A percentile compares a stretch with the other conserved stretches of the same genome.
These are phyloP conservation scores for Metschnikowia lachancei DNA, from an alignment of 805 yeast genomes.

Conservation along the genomic window DNA sequence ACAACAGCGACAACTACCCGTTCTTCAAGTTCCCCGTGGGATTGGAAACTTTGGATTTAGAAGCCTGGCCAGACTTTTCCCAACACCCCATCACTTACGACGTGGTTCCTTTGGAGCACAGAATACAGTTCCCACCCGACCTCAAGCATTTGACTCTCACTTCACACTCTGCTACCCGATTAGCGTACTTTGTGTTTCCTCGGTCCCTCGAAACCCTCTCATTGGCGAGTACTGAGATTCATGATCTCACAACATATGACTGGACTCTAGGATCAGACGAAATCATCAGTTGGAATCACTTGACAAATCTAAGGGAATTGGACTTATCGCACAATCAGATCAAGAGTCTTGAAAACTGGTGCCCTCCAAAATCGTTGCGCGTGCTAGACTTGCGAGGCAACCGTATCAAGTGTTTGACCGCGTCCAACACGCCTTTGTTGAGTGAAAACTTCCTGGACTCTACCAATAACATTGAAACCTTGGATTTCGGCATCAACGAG, in stretches of 20 bases:
- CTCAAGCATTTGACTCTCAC: conserved; percentile 24
- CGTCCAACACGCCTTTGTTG: conserved; percentile 15
- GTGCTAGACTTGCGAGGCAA: conserved; percentile 16
- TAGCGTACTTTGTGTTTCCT: conserved; percentile 27
- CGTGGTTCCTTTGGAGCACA: conserved; percentile 7
- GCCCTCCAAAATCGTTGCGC: conserved; percentile 17
- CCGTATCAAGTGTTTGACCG: conserved; percentile 12
- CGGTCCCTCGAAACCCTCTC: conserved; percentile 22
- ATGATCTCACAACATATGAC: conserved; percentile 23
- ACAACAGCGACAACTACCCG: conserved; percentile 16
- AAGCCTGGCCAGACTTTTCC: conserved; percentile 17
- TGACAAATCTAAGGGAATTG: conserved; percentile 23
- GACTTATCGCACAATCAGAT: conserved; percentile 26
- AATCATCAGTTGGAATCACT: conserved; percentile 24
- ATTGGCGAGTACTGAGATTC: conserved; percentile 27
- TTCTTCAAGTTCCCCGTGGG: conserved; percentile 30
- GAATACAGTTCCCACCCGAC: conserved; percentile 24
- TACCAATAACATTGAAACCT: conserved; percentile 5
- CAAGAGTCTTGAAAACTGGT: conserved; percentile 20
- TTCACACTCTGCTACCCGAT: conserved; percentile 22
- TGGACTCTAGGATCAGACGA: conserved; percentile 5
- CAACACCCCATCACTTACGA: conserved; percentile 2
- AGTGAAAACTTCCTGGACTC: background rate
- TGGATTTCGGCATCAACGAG: conserved; percentile 19
- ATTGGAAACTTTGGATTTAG: conserved; percentile 23